Evolutionary conservation across 805 yeast genomes (phyloP), one percentile per base, ranked within the genome.

Genomic region (Kuraishia floccosa): DNA sequence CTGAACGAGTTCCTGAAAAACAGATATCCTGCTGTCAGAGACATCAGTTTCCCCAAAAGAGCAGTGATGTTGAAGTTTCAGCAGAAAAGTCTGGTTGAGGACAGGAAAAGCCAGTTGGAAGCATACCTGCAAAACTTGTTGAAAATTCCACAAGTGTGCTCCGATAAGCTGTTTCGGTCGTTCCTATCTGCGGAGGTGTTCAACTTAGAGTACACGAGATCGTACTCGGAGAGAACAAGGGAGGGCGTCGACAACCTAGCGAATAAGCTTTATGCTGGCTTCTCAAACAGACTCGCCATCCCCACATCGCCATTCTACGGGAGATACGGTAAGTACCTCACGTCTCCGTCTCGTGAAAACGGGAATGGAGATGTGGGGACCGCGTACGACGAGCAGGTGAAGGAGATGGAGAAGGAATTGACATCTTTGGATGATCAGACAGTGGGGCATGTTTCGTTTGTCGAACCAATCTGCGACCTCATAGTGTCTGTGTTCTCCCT

Each of bases 381-480:
- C 12, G 13, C 22, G 13, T 32, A 22, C 23, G 31, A 32, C 9
- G 22, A 31, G 18, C 15, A 31, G 30, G 45, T 60, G 6, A 50
- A 52, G 26, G 78, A 68, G 9, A 63, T 73, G 72, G 68, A 72
- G 37, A 52, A 56, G 25, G 82, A 74, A 38, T 52, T 75, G 39
- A 66, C 60, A 29, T 63, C 58, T 28, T 70, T 60, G 42, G 76
- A 69, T 32, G 70, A 64, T n/a, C 38, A 41, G 3, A 28, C 43
- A 22, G 35, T 37, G n/a, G 38, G 35, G n/a, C 46, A 49, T 24
- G 55, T 48, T 17, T 63, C 80, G 0, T 83, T 83, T 52, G 78
- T 85, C 10, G 79, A 76, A 44, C 93, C 95, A 0, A 75, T 87
- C 3, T 77, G 89, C 39, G 94, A 85, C 39, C 47, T 84, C 8